phyloP scores from a whole-genome alignment of 352 stramenopile genomes.

The Phytopythium boreale region DNA sequence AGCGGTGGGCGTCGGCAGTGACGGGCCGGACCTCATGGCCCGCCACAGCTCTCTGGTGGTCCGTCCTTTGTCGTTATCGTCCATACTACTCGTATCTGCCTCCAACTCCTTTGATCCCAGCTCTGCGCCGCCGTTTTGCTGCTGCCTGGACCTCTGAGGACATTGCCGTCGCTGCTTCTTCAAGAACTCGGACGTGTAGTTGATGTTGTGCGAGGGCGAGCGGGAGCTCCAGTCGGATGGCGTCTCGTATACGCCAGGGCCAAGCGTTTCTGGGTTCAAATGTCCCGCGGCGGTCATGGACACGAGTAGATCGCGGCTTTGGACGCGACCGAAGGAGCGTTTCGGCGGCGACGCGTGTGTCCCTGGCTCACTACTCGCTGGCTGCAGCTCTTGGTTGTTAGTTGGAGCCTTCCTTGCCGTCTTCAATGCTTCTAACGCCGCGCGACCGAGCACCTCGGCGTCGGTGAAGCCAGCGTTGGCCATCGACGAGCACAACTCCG shows the following conservation, averaged over 20 bases:
- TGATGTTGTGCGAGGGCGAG: conserved; percentile 34
- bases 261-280: conserved; percentile 27
- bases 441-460: background rate
- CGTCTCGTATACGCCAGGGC: conserved; percentile 34
- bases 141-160: conserved; percentile 9
- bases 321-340: conserved; percentile 29
- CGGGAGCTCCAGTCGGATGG: conserved; percentile 15
- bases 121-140: background rate
- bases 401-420: background rate
- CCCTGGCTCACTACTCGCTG: background rate
- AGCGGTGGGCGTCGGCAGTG: conserved; percentile 7
- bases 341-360: background rate
- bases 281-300: conserved; percentile 52
- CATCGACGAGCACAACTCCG: background rate
- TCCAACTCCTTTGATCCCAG: too few relatives aligned
- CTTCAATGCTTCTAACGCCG: background rate
- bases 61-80: background rate
- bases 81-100: background rate
- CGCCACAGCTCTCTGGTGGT: conserved; percentile 26
- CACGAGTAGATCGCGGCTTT: conserved; percentile 38
- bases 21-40: conserved; percentile 24
- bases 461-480: background rate
- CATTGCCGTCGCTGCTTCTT: conserved; percentile 14
- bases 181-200: conserved; percentile 21
- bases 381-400: background rate